Conservation (phyloP, 768 basidiomycete genomes). For the Agaricus sinodeliciosus region DNA sequence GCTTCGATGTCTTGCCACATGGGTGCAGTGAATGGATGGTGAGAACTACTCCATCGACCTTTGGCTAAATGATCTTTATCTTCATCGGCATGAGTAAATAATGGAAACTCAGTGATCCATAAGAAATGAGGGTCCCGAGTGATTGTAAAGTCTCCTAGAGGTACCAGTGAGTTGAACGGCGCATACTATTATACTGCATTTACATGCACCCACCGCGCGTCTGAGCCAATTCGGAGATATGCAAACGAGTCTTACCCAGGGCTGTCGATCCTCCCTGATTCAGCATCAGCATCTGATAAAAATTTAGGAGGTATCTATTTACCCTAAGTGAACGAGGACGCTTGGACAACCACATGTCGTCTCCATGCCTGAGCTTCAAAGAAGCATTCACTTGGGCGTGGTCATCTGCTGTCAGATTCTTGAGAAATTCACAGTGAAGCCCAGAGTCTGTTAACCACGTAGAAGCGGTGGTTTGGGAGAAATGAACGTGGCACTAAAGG, state of each 20-base stretch:
- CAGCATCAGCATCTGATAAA: constrained; percentile 13
- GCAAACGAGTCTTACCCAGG: constrained; percentile 65
- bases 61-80: constrained; percentile 84
- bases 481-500: constrained; percentile 9
- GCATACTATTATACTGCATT: background rate
- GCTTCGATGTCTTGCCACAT: constrained; percentile 83
- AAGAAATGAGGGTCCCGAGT: constrained; percentile 70
- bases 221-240: constrained; percentile 61
- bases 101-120: constrained; percentile 94
- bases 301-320: constrained; percentile 16
- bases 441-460: constrained; percentile 12
- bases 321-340: constrained; percentile 50
- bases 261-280: constrained; percentile 79
- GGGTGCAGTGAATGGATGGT: constrained; percentile 96
- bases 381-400: constrained; percentile 11
- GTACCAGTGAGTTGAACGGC: constrained; percentile 5
- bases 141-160: constrained; percentile 49
- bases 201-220: constrained; percentile 41
- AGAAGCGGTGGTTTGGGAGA: constrained; percentile 2
- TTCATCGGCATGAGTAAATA: constrained; percentile 79
- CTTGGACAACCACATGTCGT: constrained; percentile 52
- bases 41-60: constrained; percentile 88
- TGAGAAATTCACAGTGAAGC: constrained; percentile 15
- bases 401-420: constrained; percentile 30
- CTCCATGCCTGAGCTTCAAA: constrained; percentile 40